These are phyloP conservation scores for Pythium insidiosum DNA, from an alignment of 352 stramenopile species.

Conservation along the genomic window DNA sequence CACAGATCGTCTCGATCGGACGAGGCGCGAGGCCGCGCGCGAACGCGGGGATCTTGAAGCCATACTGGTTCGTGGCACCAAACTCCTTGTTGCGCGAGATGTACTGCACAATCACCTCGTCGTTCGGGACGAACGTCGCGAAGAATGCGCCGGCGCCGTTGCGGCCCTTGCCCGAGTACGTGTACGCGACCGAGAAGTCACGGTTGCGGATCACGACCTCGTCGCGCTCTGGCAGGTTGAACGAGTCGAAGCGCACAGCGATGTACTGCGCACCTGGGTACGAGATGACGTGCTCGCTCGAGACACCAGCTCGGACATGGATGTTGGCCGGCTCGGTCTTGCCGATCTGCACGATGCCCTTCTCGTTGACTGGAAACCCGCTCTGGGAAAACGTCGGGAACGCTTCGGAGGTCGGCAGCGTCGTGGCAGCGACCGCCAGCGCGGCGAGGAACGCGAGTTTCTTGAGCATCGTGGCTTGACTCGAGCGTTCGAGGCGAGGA, in stretches of 20 bases:
- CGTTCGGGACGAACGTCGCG: constrained; percentile 7
- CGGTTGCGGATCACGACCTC: constrained; percentile 36
- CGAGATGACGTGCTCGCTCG: constrained; percentile 6
- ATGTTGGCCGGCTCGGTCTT: constrained; percentile 6
- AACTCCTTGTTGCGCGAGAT: constrained; percentile 4
- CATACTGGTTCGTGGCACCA: background rate
- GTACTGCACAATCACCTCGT: constrained; percentile 11
- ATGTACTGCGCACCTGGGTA: constrained; percentile 47
- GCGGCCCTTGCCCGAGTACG: constrained; percentile 11
- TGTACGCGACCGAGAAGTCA: constrained; percentile 12
- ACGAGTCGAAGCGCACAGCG: constrained; percentile 36
- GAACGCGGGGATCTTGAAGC: constrained; percentile 15
- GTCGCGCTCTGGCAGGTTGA: constrained; percentile 45
- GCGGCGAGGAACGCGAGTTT: constrained; percentile 1
- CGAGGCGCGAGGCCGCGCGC: constrained; percentile 10
- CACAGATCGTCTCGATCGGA: constrained; percentile 18
- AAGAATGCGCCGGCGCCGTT: constrained; percentile 12
- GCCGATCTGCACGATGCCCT: constrained; percentile 7
- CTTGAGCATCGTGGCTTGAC: too few relatives aligned
- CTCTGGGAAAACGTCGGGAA: background rate
- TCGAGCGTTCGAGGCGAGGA: too few relatives aligned
- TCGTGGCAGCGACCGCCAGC: background rate
- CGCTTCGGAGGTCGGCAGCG: background rate
- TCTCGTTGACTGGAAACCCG: constrained; percentile 2
- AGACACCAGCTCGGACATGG: background rate